phyloP scores from a whole-genome alignment of 495 filamentous ascomycete species.

The Podospora appendiculata region DNA sequence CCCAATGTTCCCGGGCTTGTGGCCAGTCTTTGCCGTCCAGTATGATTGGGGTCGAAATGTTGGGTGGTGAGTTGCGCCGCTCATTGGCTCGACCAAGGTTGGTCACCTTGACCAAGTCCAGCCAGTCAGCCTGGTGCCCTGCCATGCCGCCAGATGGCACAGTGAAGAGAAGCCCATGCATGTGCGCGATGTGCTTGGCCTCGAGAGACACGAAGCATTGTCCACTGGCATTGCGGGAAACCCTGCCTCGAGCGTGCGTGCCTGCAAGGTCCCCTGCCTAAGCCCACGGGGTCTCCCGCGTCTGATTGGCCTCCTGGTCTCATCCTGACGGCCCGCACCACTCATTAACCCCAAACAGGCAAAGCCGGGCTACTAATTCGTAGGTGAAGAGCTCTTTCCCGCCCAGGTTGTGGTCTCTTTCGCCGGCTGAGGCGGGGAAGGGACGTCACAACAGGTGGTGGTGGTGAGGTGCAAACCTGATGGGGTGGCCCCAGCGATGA shows the following conservation, averaged over 20 bases:
- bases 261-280: conserved; percentile 9
- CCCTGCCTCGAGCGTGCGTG: too few relatives aligned
- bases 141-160: conserved; percentile 4
- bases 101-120: too few relatives aligned
- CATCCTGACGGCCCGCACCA: too few relatives aligned
- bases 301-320: conserved; percentile 1
- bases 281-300: background rate
- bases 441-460: too few relatives aligned
- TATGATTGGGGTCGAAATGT: conserved; percentile 14
- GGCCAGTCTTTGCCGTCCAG: background rate
- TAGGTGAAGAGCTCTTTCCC: too few relatives aligned
- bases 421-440: too few relatives aligned
- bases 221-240: conserved; percentile 2
- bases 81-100: background rate
- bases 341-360: background rate
- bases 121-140: too few relatives aligned
- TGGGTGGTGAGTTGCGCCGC: background rate
- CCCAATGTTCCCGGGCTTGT: too few relatives aligned
- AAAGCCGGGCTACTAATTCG: background rate
- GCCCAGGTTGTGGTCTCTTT: too few relatives aligned
- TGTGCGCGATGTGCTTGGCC: background rate
- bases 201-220: conserved; percentile 6
- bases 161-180: background rate
- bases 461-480: too few relatives aligned
- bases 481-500: too few relatives aligned